A percentile compares a stretch with the other conserved stretches of the same genome.
phyloP scores from a whole-genome alignment of 1,284 basidiomycete genomes.

The Ustilago trichophora region DNA sequence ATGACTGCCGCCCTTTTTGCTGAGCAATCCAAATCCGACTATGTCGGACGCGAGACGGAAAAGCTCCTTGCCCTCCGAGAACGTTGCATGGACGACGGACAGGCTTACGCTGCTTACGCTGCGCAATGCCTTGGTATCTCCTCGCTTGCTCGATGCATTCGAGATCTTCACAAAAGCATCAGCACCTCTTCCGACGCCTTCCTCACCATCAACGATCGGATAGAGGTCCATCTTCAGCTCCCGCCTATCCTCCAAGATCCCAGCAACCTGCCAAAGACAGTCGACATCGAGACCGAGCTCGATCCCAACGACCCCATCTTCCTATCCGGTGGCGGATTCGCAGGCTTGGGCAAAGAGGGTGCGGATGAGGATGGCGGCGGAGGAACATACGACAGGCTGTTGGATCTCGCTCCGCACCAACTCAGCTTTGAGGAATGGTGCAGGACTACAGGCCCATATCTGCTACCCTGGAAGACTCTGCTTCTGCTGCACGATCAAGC shows the following conservation, averaged over 20 bases:
- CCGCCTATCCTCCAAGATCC: slow-evolving; percentile 60
- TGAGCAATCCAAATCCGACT: slow-evolving; percentile 53
- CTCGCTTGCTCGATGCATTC: slow-evolving; percentile 53
- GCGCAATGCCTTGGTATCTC: slow-evolving; percentile 50
- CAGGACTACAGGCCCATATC: slow-evolving; percentile 70
- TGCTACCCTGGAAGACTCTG: slow-evolving; percentile 92
- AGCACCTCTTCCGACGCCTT: slow-evolving; percentile 53
- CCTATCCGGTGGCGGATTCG: slow-evolving; percentile 44
- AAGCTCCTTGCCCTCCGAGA: slow-evolving; percentile 54
- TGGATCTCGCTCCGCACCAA: slow-evolving; percentile 22
- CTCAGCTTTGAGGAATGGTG: slow-evolving; percentile 58
- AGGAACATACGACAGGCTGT: slow-evolving; percentile 26
- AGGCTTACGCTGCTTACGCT: slow-evolving; percentile 47
- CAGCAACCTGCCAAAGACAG: slow-evolving; percentile 29
- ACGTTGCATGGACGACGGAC: slow-evolving; percentile 52
- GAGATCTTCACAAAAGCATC: slow-evolving; percentile 53
- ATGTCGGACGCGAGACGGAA: slow-evolving; percentile 53
- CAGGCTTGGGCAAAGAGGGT: slow-evolving; percentile 35
- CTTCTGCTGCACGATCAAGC: slow-evolving; percentile 72
- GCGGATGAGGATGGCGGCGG: slow-evolving; percentile 31
- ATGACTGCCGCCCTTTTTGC: slow-evolving; percentile 63
- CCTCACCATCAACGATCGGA: slow-evolving; percentile 56
- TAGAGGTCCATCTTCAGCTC: slow-evolving; percentile 61
- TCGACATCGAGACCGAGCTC: slow-evolving; percentile 59
- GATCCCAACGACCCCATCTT: slow-evolving; percentile 58